phyloP scores from a whole-genome alignment of 2,329 filamentous ascomycete species.

The Dactylellina cionopaga region DNA sequence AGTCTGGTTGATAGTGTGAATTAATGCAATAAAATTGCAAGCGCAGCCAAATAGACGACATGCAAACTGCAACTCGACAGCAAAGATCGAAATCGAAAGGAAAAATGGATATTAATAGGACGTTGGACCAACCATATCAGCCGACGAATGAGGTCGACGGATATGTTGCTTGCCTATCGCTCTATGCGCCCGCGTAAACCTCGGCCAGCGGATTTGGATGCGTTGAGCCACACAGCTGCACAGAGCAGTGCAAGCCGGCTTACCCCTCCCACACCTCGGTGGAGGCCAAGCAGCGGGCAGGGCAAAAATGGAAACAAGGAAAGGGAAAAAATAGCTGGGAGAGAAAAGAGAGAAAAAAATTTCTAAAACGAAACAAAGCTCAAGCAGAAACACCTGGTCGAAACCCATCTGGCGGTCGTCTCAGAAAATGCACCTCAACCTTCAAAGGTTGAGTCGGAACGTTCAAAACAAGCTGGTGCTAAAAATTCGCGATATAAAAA shows the following conservation, averaged over 20 bases:
- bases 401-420: conserved; percentile 53
- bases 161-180: conserved; percentile 8
- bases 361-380: conserved; percentile 53
- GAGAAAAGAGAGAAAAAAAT: conserved; percentile 4
- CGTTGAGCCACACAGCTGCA: conserved; percentile 39
- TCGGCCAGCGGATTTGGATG: conserved; percentile 26
- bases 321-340: conserved; percentile 29
- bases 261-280: conserved; percentile 39
- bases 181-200: conserved; percentile 49
- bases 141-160: conserved; percentile 43
- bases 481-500: conserved; percentile 32
- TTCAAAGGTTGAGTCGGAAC: conserved; percentile 44
- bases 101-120: conserved; percentile 45
- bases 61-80: conserved; percentile 2
- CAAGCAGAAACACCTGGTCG: conserved; percentile 53
- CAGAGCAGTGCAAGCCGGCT: conserved; percentile 16
- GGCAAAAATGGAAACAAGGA: conserved; percentile 50
- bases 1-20: not conserved
- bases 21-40: conserved; percentile 34
- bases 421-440: conserved; percentile 54
- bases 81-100: not conserved
- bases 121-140: conserved; percentile 46
- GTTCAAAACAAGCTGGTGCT: conserved; percentile 19
- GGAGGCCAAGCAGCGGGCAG: conserved; percentile 37
- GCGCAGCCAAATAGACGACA: conserved; percentile 24